Evolutionary conservation across 192 early-diverging fungal species (phyloP).

Genomic region (Kappamyces sp.): DNA sequence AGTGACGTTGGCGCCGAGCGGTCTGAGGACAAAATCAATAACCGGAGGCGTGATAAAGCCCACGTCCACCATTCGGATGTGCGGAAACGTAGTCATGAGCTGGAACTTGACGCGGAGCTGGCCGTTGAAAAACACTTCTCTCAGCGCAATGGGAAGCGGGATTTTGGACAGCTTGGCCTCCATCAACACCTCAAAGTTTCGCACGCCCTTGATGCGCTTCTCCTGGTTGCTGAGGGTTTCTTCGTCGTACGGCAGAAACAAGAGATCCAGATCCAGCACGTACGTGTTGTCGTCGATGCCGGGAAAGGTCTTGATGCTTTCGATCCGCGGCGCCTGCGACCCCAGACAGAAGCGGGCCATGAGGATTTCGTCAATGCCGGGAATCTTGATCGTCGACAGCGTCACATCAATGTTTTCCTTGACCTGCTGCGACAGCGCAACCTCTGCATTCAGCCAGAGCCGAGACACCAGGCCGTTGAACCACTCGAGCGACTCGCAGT

Average conservation of each 20-base stretch:
- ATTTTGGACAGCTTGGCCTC: slow-evolving; percentile 76
- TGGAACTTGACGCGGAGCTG: slow-evolving; percentile 74
- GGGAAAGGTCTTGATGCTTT: slow-evolving; percentile 31
- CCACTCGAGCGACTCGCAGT: slow-evolving; percentile 73
- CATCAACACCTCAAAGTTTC: slow-evolving; percentile 81
- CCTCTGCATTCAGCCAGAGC: slow-evolving; percentile 91
- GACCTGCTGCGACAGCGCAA: slow-evolving; percentile 69
- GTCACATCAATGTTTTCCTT: slow-evolving; percentile 66
- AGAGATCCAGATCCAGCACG: slow-evolving; percentile 85
- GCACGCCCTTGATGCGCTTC: slow-evolving; percentile 31
- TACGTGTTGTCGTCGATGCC: slow-evolving; percentile 28
- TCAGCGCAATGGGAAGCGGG: slow-evolving; percentile 76
- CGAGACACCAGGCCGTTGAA: slow-evolving; percentile 78
- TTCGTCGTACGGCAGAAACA: slow-evolving; percentile 78
- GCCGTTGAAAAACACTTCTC: slow-evolving; percentile 69
- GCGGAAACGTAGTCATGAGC: slow-evolving; percentile 80
- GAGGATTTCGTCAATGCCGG: slow-evolving; percentile 60
- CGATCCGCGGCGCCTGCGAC: slow-evolving; percentile 39
- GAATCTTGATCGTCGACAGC: slow-evolving; percentile 66
- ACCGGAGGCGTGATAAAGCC: slow-evolving; percentile 79
- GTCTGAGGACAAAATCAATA: slow-evolving; percentile 85
- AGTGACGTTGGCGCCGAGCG: slow-evolving; percentile 59
- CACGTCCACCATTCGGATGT: slow-evolving; percentile 76
- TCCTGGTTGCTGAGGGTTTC: slow-evolving; percentile 33
- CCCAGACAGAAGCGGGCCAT: slow-evolving; percentile 43